Evolutionary conservation across 192 early-diverging fungal species (phyloP).

Genomic region (Phycomyces blakesleeanus): DNA sequence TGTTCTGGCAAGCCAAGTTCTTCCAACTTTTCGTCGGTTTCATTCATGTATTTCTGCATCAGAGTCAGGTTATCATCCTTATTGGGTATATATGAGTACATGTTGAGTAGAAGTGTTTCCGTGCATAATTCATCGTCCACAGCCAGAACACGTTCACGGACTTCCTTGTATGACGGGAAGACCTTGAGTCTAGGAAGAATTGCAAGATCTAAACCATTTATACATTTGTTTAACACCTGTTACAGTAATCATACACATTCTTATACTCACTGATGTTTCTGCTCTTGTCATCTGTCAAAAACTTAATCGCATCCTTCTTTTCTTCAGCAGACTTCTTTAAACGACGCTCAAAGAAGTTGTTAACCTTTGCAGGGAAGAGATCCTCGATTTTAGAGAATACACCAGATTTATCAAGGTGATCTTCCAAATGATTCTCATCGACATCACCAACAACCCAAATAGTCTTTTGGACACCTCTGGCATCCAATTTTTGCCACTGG

Average conservation of each 20-base stretch:
- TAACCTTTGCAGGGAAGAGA: constrained; percentile 65
- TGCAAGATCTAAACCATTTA: constrained; percentile 20
- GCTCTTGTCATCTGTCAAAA: constrained; percentile 63
- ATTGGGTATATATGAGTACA: constrained; percentile 64
- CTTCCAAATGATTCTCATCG: constrained; percentile 28
- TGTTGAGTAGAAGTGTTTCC: constrained; percentile 60
- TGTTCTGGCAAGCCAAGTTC: constrained; percentile 61
- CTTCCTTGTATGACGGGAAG: constrained; percentile 47
- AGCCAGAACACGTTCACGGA: constrained; percentile 57
- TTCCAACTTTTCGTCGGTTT: constrained; percentile 44
- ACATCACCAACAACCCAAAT: constrained; percentile 25
- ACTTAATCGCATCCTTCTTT: constrained; percentile 59
- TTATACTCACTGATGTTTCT: constrained; percentile 50
- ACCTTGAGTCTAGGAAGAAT: constrained; percentile 26
- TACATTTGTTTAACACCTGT: not conserved
- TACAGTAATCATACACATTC: not conserved
- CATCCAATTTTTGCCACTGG: constrained; percentile 35
- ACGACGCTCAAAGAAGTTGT: constrained; percentile 38
- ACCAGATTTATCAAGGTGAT: constrained; percentile 35
- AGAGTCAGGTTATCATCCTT: constrained; percentile 51
- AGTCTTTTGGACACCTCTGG: constrained; percentile 21
- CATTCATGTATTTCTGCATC: constrained; percentile 24
- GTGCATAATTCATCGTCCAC: constrained; percentile 64
- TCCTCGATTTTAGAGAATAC: constrained; percentile 62
- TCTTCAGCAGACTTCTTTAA: constrained; percentile 34